Evolutionary conservation across 805 yeast species (phyloP).

Genomic region (Barnettozyma sp.): DNA sequence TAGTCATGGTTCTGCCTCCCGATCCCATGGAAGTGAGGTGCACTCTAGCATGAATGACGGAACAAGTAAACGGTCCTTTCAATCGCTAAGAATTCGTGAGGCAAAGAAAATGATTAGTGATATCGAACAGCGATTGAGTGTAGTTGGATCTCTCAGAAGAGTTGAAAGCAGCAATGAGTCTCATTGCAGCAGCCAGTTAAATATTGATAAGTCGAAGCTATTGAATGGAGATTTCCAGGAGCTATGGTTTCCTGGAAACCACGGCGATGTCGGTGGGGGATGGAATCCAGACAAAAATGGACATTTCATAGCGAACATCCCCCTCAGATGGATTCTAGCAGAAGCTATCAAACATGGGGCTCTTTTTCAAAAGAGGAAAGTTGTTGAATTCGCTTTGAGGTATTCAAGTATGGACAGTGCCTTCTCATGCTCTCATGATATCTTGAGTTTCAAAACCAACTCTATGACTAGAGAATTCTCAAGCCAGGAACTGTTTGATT

Average conservation of each 20-base stretch:
- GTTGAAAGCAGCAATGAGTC: slow-evolving; percentile 4
- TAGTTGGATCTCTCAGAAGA: slow-evolving; percentile 1
- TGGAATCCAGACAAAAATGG: slow-evolving; percentile 44
- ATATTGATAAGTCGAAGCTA: slow-evolving; percentile 21
- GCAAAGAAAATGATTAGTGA: slow-evolving; percentile 15
- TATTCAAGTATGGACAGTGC: slow-evolving; percentile 36
- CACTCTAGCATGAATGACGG: not conserved
- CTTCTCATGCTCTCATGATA: slow-evolving; percentile 47
- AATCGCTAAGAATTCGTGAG: slow-evolving; percentile 6
- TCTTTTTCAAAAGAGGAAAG: slow-evolving; percentile 33
- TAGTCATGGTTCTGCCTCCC: no score
- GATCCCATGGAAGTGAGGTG: not conserved
- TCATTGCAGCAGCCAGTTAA: slow-evolving; percentile 8
- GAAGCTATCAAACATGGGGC: slow-evolving; percentile 49
- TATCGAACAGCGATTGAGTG: slow-evolving; percentile 8
- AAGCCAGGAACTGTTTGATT: slow-evolving; percentile 7
- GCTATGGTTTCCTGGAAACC: slow-evolving; percentile 65
- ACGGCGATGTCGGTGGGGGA: slow-evolving; percentile 66
- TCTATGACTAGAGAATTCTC: slow-evolving; percentile 13
- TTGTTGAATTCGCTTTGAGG: slow-evolving; percentile 34
- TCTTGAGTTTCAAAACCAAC: slow-evolving; percentile 28
- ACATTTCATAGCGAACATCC: slow-evolving; percentile 39
- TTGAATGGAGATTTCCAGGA: slow-evolving; percentile 37
- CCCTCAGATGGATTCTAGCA: slow-evolving; percentile 56
- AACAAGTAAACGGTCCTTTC: not conserved